These are phyloP conservation scores for Pneumocystis canis DNA, from an alignment of 1,139 yeast genomes.

Conservation along the genomic window DNA sequence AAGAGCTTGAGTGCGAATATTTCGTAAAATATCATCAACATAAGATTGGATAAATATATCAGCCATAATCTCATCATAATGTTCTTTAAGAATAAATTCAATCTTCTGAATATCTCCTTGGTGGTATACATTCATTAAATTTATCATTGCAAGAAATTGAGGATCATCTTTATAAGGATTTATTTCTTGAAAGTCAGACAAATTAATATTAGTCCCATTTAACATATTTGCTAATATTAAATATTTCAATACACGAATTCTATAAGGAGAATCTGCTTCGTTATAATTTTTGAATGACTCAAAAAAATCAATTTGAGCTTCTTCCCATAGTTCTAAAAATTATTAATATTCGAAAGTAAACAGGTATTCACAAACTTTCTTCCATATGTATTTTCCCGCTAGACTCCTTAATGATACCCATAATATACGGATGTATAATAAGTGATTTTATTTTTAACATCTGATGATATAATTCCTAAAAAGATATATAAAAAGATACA, in stretches of 20 bases:
- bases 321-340: conserved; percentile 34
- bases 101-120: conserved; percentile 28
- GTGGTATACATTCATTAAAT: conserved; percentile 28
- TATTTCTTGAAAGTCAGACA: conserved; percentile 42
- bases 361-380: conserved; percentile 20
- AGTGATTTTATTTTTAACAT: conserved; percentile 41
- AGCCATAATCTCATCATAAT: conserved; percentile 20
- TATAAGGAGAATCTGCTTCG: conserved; percentile 53
- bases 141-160: conserved; percentile 26
- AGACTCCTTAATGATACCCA: conserved; percentile 60
- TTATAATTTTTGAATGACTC: conserved; percentile 65
- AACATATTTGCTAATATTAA: conserved; percentile 50
- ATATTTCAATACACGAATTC: conserved; percentile 43
- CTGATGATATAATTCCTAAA: conserved; percentile 32
- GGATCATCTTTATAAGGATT: conserved; percentile 31
- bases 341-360: conserved; percentile 12
- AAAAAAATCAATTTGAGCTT: conserved; percentile 51
- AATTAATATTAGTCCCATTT: conserved; percentile 50
- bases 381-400: conserved; percentile 58
- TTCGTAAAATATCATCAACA: conserved; percentile 21
- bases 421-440: conserved; percentile 58
- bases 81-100: conserved; percentile 20
- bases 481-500: not conserved
- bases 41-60: conserved; percentile 18
- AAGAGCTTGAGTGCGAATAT: conserved; percentile 26